Evolutionary conservation across 768 basidiomycete genomes (phyloP), one percentile per base, ranked within the genome.

Genomic region (Scleroderma bovista): DNA sequence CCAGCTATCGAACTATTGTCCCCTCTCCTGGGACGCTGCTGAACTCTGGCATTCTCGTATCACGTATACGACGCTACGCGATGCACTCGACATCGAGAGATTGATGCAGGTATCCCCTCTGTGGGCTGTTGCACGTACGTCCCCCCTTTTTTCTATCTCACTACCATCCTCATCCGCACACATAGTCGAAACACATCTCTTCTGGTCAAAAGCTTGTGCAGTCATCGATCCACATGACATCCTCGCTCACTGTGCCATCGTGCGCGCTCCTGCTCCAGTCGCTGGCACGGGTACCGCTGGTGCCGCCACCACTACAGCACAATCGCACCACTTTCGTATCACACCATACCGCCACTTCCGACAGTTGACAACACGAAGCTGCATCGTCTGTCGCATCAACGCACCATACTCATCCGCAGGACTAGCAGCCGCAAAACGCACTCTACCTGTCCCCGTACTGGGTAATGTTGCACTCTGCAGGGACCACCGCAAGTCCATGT

Each of bases 321-420:
- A 64, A 12, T 63, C 60, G n/a, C 63, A 58, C 6, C 65, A 72
- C 1, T 66, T 69, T 39, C 71, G 70, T 47, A 60, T 77, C 36
- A 70, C 78, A 1, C 73, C 79, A 6, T 83, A 79, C 57, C 75
- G 71, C 39, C 86, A 88, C 59, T 83, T 80, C 62, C 81, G 79
- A 38, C 75, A 76, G 48, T 78, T 88, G 55, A 65, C 76, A 34
- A 61, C 57, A 20, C 72, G 64, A 51, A 76, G 76, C 24, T 90
- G 87, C 67, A 65, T 74, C 38, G 76, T 88, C 29, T 90, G 87
- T 69, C 78, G 86, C 16, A 71, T 88, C 59, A 88, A 88, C 63
- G 64, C 67, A 2, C 83, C 86, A 1, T 68, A 65, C 51, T 68
- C 73, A 3, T 71, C 67, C 29, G 52, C 66, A 4, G 86, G 84